Conservation (phyloP, 371 early-diverging fungal genomes). For the Lichtheimia hyalospora region DNA sequence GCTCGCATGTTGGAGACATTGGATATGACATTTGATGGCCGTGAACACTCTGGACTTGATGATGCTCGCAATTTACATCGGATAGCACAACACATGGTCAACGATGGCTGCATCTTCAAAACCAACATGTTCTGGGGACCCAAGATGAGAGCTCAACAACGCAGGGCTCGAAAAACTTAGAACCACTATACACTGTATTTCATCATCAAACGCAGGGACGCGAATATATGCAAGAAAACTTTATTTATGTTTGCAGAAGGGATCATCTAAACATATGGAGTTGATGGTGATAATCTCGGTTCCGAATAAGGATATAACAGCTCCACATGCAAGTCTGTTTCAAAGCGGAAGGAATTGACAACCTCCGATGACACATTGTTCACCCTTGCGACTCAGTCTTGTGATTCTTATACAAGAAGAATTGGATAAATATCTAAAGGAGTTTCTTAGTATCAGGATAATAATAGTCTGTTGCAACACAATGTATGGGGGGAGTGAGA, state of each 20-base stretch:
- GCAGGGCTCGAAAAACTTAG: not conserved
- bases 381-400: not conserved
- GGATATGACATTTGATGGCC: constrained; percentile 65
- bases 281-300: too few relatives aligned
- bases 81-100: constrained; percentile 48
- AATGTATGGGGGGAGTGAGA: not conserved
- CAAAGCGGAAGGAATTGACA: too few relatives aligned
- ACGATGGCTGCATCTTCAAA: constrained; percentile 51
- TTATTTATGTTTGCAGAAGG: too few relatives aligned
- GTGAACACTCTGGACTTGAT: constrained; percentile 80
- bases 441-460: not conserved
- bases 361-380: not conserved
- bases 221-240: too few relatives aligned
- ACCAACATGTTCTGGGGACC: constrained; percentile 30
- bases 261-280: too few relatives aligned
- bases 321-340: too few relatives aligned
- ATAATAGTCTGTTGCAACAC: not conserved
- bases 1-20: constrained; percentile 61
- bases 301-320: too few relatives aligned
- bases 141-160: not conserved
- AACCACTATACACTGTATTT: too few relatives aligned
- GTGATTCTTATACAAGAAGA: constrained; percentile 39
- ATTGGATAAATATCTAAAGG: constrained; percentile 53
- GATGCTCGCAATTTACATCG: constrained; percentile 71
- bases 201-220: too few relatives aligned